Conservation (phyloP, 2,329 filamentous ascomycete species). For the Diaporthe sp. region DNA sequence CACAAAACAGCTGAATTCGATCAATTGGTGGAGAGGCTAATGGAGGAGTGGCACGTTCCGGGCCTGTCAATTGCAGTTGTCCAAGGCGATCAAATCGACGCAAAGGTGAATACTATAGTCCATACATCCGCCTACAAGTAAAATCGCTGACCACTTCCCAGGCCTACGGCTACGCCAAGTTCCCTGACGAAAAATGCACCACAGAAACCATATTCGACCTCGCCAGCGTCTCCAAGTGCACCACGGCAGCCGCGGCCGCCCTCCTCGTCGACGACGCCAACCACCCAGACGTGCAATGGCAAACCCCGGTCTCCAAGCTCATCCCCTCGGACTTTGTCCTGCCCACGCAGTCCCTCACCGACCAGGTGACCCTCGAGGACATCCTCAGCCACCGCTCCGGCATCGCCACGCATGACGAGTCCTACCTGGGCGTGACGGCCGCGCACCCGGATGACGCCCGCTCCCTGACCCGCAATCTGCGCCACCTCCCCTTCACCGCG, state of each 20-base stretch:
- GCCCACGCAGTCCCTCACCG: background rate
- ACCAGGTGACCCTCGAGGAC: conserved; percentile 12
- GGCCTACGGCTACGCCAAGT: conserved; percentile 1
- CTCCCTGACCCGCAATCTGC: conserved; percentile 21
- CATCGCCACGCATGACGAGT: conserved; percentile 25
- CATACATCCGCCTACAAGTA: too few relatives aligned
- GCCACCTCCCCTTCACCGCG: conserved; percentile 8
- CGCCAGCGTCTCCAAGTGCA: conserved; percentile 13
- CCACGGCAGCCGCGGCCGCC: conserved; percentile 13
- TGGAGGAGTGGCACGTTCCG: conserved; percentile 15
- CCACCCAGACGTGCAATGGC: background rate
- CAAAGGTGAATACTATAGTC: background rate
- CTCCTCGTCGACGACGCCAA: conserved; percentile 9
- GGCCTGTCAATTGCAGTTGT: conserved; percentile 18
- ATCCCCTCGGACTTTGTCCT: conserved; percentile 6
- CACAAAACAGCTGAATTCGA: conserved; percentile 15
- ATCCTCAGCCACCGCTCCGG: conserved; percentile 27
- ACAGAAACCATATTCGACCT: conserved; percentile 14
- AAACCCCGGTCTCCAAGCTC: background rate
- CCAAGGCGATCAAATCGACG: conserved; percentile 3
- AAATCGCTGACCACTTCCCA: background rate
- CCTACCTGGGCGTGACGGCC: conserved; percentile 15
- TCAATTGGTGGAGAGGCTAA: conserved; percentile 2
- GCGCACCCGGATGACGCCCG: conserved; percentile 1
- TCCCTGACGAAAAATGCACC: background rate